A percentile compares a stretch with the other conserved stretches of the same genome.
These are phyloP conservation scores for Pythium apleroticum DNA, from an alignment of 352 stramenopile genomes.

Conservation along the genomic window DNA sequence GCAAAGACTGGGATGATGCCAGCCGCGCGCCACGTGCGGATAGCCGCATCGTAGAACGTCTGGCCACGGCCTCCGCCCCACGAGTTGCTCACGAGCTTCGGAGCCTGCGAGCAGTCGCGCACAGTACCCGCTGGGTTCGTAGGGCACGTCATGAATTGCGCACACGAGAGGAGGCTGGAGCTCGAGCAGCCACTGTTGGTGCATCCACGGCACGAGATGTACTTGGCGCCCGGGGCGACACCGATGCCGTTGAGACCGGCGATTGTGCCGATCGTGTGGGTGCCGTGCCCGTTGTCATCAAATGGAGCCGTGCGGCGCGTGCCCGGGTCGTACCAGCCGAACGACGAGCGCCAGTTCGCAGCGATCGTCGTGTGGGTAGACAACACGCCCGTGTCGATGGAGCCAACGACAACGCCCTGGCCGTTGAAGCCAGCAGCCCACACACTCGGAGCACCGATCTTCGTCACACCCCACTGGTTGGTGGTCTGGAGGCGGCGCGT, in stretches of 20 bases:
- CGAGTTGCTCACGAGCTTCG: constrained; percentile 37
- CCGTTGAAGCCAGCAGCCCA: constrained; percentile 33
- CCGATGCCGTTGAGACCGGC: constrained; percentile 33
- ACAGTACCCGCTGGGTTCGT: constrained; percentile 21
- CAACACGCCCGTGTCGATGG: constrained; percentile 36
- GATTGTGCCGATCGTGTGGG: constrained; percentile 42
- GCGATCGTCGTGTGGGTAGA: constrained; percentile 30
- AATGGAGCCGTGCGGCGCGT: constrained; percentile 2
- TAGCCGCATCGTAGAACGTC: constrained; percentile 17
- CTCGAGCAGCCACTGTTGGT: constrained; percentile 12
- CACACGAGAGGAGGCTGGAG: constrained; percentile 28
- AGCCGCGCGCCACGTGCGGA: constrained; percentile 30
- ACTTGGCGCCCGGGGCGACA: constrained; percentile 39
- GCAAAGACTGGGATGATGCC: constrained; percentile 19
- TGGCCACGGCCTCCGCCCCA: constrained; percentile 28
- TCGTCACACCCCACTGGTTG: constrained; percentile 33
- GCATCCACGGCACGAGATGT: constrained; percentile 37
- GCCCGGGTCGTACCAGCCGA: constrained; percentile 36
- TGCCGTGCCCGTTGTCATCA: constrained; percentile 21
- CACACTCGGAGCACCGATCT: constrained; percentile 28
- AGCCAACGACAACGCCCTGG: constrained; percentile 29
- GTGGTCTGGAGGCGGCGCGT: constrained; percentile 8
- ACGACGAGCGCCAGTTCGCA: constrained; percentile 29
- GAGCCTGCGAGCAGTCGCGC: constrained; percentile 36
- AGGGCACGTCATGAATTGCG: constrained; percentile 43